phyloP scores from a whole-genome alignment of 768 basidiomycete species.

The Dioszegia aurantiaca region DNA sequence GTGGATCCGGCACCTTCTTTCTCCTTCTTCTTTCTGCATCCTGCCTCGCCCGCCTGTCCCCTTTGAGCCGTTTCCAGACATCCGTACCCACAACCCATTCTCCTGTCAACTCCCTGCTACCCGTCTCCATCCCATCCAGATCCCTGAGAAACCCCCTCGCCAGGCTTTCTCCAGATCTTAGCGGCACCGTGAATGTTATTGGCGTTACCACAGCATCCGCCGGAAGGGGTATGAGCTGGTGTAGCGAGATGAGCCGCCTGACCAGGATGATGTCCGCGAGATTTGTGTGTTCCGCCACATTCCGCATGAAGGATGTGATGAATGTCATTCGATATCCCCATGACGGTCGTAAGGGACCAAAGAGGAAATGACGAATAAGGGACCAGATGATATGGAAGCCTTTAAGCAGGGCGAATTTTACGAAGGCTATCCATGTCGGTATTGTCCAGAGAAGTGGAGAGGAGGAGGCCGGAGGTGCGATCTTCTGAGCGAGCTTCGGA shows the following conservation, averaged over 20 bases:
- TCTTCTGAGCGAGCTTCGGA: conserved; percentile 35
- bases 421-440: conserved; percentile 37
- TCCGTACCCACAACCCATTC: conserved; percentile 97
- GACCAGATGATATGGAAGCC: conserved; percentile 41
- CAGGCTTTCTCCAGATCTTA: conserved; percentile 52
- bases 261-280: conserved; percentile 74
- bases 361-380: conserved; percentile 72
- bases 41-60: conserved; percentile 62
- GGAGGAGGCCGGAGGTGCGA: conserved; percentile 31
- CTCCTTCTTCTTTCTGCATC: conserved; percentile 20
- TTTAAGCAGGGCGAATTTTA: conserved; percentile 41
- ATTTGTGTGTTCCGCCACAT: conserved; percentile 73
- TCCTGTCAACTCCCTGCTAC: conserved; percentile 75
- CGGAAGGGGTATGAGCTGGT: conserved; percentile 77
- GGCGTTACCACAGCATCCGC: conserved; percentile 93
- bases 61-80: conserved; percentile 81
- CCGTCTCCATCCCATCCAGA: conserved; percentile 71
- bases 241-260: conserved; percentile 69
- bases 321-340: conserved; percentile 95
- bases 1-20: background rate
- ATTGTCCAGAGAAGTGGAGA: conserved; percentile 39
- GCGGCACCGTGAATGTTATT: conserved; percentile 79
- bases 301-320: conserved; percentile 67
- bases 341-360: conserved; percentile 80
- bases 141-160: conserved; percentile 65